Base-by-base conservation (phyloP, 345 rosid species). In the Citrus inodora region DNA sequence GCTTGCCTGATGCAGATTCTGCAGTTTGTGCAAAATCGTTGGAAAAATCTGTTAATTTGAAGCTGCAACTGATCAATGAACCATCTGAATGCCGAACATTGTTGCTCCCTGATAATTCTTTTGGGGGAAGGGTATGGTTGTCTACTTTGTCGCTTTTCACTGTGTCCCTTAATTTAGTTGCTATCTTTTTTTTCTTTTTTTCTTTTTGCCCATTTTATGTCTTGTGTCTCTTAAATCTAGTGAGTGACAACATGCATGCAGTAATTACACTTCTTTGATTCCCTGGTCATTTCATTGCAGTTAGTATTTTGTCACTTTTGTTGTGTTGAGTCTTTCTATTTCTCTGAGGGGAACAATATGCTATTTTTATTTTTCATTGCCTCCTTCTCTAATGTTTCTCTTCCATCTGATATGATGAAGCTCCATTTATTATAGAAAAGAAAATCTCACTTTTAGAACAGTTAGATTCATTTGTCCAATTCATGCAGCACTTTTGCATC, bases 21-120 rank as follows among this genome's bases (percentile, higher is more conserved):
- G 3, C 27, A 56, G 53, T 67, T 76, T 58, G 35, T 21, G 22
- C 3, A 25, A 76, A 58, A 11, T 33, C 32, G 38, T 16, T 38
- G 55, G 51, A 59, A 10, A 61, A 69, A 19, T 40, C 67, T 78
- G 67, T 70, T 28, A n/a, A 17, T 37, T 60, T 69, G 76, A 78
- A 62, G 65, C 68, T n/a, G 63, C 78, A 58, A 30, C 85, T 78
- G 70, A 84, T 84, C 74, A 78, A 60, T 72, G 78, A 78, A 76
- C 82, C 68, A 32, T 84, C 78, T 61, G 82, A 84, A 69, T 84
- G 87, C 78, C 75, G 27, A 63, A 65, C 84, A 48, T 77, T 78
- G 73, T 55, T 80, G 58, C 87, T 86, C 62, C 84, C 85, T 53
- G 84, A 82, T 78, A 11, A 33, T 70, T 76, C 46, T 32, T 73